Percentiles rank a stretch among this genome's conserved stretches.
Evolutionary conservation across 139 green algal genomes (phyloP).

Genomic region (Chlamydomonas sphaeroides): DNA sequence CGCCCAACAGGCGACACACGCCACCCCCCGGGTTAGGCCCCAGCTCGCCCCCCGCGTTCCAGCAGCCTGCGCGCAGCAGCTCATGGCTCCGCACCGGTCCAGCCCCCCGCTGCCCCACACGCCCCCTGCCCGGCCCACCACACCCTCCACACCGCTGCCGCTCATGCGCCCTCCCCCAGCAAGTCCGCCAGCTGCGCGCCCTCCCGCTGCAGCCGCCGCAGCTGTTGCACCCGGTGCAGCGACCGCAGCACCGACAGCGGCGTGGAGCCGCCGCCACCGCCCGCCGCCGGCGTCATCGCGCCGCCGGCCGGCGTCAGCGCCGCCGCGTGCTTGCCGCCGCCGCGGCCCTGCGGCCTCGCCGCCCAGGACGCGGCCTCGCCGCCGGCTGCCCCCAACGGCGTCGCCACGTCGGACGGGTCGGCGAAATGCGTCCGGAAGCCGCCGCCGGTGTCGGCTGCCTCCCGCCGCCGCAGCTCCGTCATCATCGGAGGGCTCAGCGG

Average conservation of each 20-base stretch:
- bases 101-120: no score
- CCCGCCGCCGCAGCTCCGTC: neutral
- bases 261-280: neutral
- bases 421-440: slow-evolving; percentile 28
- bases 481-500: neutral
- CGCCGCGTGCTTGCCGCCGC: neutral
- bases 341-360: neutral
- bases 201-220: slow-evolving; percentile 28
- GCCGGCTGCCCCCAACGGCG: neutral
- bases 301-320: no score
- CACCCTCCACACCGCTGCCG: no score
- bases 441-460: slow-evolving; percentile 11
- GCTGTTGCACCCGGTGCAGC: slow-evolving; percentile 12
- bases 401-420: neutral
- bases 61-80: no score
- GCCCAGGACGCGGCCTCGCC: neutral
- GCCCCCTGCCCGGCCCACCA: no score
- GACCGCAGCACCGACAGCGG: slow-evolving; percentile 20
- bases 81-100: no score
- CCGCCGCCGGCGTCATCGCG: no score
- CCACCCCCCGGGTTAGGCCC: no score
- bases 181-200: slow-evolving; percentile 11
- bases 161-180: neutral
- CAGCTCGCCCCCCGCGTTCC: no score
- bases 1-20: no score